phyloP scores from a whole-genome alignment of 2,329 filamentous ascomycete species.

The Microsporum audouinii region DNA sequence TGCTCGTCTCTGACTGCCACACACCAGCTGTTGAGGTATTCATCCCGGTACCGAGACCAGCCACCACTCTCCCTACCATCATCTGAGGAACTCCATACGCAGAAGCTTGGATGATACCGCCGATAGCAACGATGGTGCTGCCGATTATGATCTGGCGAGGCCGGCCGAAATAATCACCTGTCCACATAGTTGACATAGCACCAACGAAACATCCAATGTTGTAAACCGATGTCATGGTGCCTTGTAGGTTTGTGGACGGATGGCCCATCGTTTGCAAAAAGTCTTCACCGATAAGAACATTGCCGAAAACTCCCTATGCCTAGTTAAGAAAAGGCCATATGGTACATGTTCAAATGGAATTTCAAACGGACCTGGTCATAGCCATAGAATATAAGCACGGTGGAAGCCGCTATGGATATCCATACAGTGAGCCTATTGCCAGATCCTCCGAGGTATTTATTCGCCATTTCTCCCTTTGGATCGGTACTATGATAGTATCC shows the following conservation, averaged over 20 bases:
- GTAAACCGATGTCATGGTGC: constrained; percentile 16
- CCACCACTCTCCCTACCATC: constrained; percentile 38
- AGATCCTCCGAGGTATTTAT: constrained; percentile 41
- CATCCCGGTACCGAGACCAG: constrained; percentile 41
- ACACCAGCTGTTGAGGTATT: constrained; percentile 40
- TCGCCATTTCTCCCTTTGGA: constrained; percentile 26
- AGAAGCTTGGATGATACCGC: constrained; percentile 17
- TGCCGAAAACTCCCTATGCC: constrained; percentile 13
- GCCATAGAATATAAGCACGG: constrained; percentile 42
- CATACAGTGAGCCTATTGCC: constrained; percentile 42
- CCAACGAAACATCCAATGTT: constrained; percentile 30
- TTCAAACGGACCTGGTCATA: constrained; percentile 29
- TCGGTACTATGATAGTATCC: neutral
- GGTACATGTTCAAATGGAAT: neutral
- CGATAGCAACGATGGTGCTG: constrained; percentile 35
- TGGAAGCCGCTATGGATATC: constrained; percentile 42
- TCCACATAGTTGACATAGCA: constrained; percentile 2
- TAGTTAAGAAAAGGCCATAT: neutral
- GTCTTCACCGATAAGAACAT: constrained; percentile 13
- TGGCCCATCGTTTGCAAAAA: constrained; percentile 13
- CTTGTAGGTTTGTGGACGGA: constrained; percentile 12
- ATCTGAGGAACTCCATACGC: constrained; percentile 32
- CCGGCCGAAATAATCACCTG: constrained; percentile 19
- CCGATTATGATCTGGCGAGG: constrained; percentile 42
- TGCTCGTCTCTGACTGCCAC: constrained; percentile 39